Percentiles rank a stretch among this genome's conserved stretches.
phyloP scores from a whole-genome alignment of 1,284 basidiomycete genomes.

The Boletus sp. region DNA sequence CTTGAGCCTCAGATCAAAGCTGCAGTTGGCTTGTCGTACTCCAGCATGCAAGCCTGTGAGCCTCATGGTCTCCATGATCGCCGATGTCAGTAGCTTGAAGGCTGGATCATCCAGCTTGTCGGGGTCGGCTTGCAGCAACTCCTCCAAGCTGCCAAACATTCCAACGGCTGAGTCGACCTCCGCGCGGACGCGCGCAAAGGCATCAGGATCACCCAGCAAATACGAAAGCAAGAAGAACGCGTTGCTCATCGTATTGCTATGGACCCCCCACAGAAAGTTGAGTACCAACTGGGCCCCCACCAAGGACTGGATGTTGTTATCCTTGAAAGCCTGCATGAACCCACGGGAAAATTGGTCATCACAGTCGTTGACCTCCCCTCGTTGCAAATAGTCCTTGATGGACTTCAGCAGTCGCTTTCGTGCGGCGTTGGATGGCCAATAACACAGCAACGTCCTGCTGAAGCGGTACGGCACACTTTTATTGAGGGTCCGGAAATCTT shows the following conservation, averaged over 20 bases:
- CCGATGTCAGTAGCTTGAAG: slow-evolving; percentile 26
- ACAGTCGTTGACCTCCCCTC: slow-evolving; percentile 2
- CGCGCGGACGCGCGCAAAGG: slow-evolving; percentile 17
- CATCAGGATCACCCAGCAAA: slow-evolving; percentile 15
- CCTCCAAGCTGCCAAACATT: slow-evolving; percentile 13
- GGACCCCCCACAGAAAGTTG: slow-evolving; percentile 26
- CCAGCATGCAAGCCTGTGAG: slow-evolving; percentile 18
- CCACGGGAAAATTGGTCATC: slow-evolving; percentile 10
- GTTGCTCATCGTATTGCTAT: slow-evolving; percentile 24
- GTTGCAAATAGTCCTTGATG: slow-evolving; percentile 16
- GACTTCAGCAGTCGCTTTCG: slow-evolving; percentile 10
- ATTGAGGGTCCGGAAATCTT: slow-evolving; percentile 23
- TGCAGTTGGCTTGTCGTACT: slow-evolving; percentile 14
- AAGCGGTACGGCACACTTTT: slow-evolving; percentile 23
- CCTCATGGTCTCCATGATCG: slow-evolving; percentile 30
- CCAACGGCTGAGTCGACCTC: slow-evolving; percentile 23
- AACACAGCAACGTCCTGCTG: slow-evolving; percentile 13
- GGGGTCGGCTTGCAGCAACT: slow-evolving; percentile 13
- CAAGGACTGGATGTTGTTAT: slow-evolving; percentile 17
- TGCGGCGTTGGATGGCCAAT: slow-evolving; percentile 19
- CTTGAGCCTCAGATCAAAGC: slow-evolving; percentile 19
- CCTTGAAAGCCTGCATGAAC: slow-evolving; percentile 18
- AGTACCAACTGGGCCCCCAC: slow-evolving; percentile 24
- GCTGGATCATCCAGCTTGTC: slow-evolving; percentile 18
- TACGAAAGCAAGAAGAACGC: slow-evolving; percentile 20